phyloP scores from a whole-genome alignment of 805 yeast species.

The Sugiyamaella floridensis region DNA sequence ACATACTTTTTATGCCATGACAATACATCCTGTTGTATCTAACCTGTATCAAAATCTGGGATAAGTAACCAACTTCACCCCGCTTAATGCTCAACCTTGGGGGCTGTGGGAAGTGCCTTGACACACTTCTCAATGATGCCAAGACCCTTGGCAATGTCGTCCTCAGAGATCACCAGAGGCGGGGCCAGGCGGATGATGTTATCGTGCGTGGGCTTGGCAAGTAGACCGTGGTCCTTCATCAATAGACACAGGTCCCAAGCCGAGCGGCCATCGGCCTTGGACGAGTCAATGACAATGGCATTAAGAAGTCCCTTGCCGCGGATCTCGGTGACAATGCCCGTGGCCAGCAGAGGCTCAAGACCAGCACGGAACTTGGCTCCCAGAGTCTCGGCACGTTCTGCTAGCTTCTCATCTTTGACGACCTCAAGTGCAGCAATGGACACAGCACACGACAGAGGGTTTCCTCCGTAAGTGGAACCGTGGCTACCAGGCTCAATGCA shows the following conservation, averaged over 20 bases:
- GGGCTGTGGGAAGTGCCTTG: conserved; percentile 33
- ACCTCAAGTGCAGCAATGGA: conserved; percentile 92
- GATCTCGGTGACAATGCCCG: conserved; percentile 53
- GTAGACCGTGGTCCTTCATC: conserved; percentile 81
- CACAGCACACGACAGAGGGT: conserved; percentile 87
- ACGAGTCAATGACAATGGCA: conserved; percentile 84
- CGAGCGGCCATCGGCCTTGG: conserved; percentile 77
- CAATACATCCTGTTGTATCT: too few species aligned
- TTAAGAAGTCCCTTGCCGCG: conserved; percentile 81
- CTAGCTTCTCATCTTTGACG: conserved; percentile 78
- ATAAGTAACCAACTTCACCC: too few species aligned
- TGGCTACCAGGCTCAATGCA: conserved; percentile 91
- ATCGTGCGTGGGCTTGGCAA: conserved; percentile 96
- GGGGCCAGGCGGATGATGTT: conserved; percentile 95
- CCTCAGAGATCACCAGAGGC: conserved; percentile 84
- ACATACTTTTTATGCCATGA: too few species aligned
- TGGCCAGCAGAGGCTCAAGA: conserved; percentile 29
- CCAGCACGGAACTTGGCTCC: conserved; percentile 62
- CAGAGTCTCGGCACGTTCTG: conserved; percentile 63
- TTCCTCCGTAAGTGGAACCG: conserved; percentile 97
- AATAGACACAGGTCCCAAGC: conserved; percentile 95
- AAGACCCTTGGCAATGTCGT: conserved; percentile 77
- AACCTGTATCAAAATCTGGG: too few species aligned
- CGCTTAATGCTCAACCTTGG: background rate
- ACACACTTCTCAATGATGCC: conserved; percentile 60